Conservation (phyloP, 306 rosid genomes). For the Cicer pinnatifidum region DNA sequence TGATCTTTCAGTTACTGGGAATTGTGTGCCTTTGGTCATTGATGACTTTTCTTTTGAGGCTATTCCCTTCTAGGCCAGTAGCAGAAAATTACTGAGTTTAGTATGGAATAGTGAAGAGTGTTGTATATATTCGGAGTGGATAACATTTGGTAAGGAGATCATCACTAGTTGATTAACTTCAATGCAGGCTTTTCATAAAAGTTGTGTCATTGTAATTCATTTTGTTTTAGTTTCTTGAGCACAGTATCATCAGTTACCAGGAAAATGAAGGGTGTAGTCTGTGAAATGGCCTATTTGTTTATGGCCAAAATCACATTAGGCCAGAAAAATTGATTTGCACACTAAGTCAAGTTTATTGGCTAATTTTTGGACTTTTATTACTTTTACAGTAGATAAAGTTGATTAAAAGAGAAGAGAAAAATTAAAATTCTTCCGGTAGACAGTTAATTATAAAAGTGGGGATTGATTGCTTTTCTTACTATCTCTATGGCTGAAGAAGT, state of each 20-base stretch:
- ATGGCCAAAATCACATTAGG: neutral
- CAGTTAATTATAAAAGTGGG: too few species aligned
- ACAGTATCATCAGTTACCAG: neutral
- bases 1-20: conserved; percentile 64
- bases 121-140: conserved; percentile 39
- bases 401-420: neutral
- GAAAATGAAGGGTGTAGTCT: neutral
- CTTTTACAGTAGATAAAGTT: neutral
- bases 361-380: too few species aligned
- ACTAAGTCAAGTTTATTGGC: neutral
- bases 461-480: too few species aligned
- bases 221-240: conserved; percentile 3
- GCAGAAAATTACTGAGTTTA: conserved; percentile 75
- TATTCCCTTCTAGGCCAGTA: conserved; percentile 90
- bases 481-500: too few species aligned
- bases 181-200: conserved; percentile 35
- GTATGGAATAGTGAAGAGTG: conserved; percentile 25
- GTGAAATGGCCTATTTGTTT: conserved; percentile 3
- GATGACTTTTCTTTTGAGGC: conserved; percentile 84
- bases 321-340: neutral
- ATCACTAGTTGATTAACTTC: conserved; percentile 25
- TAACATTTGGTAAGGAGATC: conserved; percentile 1
- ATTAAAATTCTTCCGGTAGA: too few species aligned
- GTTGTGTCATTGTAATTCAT: neutral
- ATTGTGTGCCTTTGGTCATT: conserved; percentile 85